Percentiles rank a stretch among this genome's conserved stretches.
These are phyloP conservation scores for Groenewaldozyma auringiensis DNA, from an alignment of 1,139 yeast species.

Conservation along the genomic window DNA sequence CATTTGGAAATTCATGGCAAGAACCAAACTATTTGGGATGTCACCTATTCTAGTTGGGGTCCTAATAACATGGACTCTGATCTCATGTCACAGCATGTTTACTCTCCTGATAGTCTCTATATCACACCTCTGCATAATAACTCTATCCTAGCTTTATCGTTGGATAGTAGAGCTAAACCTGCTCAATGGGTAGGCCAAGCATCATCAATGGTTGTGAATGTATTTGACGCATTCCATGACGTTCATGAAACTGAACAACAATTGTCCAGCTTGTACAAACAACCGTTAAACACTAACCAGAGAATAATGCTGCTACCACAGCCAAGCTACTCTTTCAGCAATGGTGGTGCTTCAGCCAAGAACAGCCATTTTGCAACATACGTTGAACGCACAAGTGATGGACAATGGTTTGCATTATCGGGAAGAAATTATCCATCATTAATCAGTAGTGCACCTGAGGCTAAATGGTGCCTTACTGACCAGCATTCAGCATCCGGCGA, in stretches of 20 bases:
- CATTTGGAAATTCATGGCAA: conserved; percentile 58
- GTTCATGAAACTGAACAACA: conserved; percentile 1
- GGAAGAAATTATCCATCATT: conserved; percentile 68
- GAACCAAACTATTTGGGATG: conserved; percentile 70
- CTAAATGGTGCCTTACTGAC: conserved; percentile 26
- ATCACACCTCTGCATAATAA: conserved; percentile 80
- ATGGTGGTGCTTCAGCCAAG: not conserved
- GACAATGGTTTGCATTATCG: conserved; percentile 87
- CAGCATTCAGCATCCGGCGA: not conserved
- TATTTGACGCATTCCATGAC: conserved; percentile 54
- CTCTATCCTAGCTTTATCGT: conserved; percentile 44
- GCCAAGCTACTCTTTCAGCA: conserved; percentile 24
- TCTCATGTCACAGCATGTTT: conserved; percentile 38
- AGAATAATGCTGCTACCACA: conserved; percentile 32
- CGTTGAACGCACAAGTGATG: conserved; percentile 54
- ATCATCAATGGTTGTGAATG: conserved; percentile 61
- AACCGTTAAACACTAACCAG: not conserved
- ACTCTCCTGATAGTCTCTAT: conserved; percentile 55
- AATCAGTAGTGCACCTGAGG: conserved; percentile 66
- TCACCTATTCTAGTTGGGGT: conserved; percentile 86
- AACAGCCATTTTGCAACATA: conserved; percentile 36
- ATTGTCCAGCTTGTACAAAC: not conserved
- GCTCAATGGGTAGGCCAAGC: conserved; percentile 67
- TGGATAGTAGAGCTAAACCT: conserved; percentile 52
- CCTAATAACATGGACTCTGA: conserved; percentile 81